These are phyloP conservation scores for Aplosporella prunicola DNA, from an alignment of 2,329 filamentous ascomycete species.

Conservation along the genomic window DNA sequence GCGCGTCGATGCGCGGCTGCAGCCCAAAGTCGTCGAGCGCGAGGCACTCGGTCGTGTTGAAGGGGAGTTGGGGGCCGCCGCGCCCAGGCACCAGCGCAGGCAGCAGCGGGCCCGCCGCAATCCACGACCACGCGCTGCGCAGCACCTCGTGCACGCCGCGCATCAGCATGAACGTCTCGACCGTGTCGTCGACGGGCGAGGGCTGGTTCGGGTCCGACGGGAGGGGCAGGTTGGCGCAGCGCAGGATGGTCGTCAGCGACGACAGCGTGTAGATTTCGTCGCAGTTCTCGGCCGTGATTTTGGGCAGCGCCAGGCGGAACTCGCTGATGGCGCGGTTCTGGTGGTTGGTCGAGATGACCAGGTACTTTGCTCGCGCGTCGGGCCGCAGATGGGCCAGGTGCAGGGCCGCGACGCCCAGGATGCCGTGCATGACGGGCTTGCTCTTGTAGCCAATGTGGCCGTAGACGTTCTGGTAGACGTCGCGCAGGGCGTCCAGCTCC, in stretches of 20 bases:
- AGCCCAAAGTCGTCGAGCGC: constrained; percentile 6
- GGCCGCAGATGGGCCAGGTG: constrained; percentile 9
- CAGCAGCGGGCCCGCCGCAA: background rate
- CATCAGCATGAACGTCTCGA: constrained; percentile 27
- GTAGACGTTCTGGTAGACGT: constrained; percentile 7
- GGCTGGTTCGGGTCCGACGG: constrained; percentile 8
- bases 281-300: constrained; percentile 23
- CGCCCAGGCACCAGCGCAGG: constrained; percentile 8
- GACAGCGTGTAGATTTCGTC: constrained; percentile 18
- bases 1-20: constrained; percentile 6
- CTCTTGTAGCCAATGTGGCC: constrained; percentile 8
- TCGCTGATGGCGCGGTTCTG: constrained; percentile 27
- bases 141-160: constrained; percentile 25
- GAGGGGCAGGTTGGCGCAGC: constrained; percentile 6
- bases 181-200: constrained; percentile 21
- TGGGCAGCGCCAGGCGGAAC: constrained; percentile 21
- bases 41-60: constrained; percentile 1
- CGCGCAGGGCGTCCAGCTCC: constrained; percentile 7
- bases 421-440: constrained; percentile 11
- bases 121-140: constrained; percentile 5
- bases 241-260: constrained; percentile 6
- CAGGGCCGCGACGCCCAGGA: constrained; percentile 10
- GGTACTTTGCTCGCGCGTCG: constrained; percentile 20
- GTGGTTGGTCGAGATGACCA: constrained; percentile 26
- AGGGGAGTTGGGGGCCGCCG: constrained; percentile 1